phyloP scores from a whole-genome alignment of 768 basidiomycete genomes.

The Phylloporus rhodoxanthus region DNA sequence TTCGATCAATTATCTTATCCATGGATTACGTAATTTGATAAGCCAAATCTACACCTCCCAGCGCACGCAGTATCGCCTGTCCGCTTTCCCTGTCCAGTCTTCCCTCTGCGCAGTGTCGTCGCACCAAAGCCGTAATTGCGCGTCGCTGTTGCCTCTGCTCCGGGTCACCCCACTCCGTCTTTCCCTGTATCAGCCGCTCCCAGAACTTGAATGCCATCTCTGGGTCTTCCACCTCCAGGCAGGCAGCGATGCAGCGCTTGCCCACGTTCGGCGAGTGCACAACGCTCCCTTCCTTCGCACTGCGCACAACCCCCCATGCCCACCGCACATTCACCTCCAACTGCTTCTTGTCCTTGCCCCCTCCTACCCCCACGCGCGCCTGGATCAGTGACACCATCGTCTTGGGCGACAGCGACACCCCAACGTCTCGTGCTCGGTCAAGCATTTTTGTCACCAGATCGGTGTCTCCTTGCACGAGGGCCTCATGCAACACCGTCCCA shows the following conservation, averaged over 20 bases:
- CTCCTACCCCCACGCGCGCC: conserved; percentile 28
- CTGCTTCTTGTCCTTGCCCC: conserved; percentile 21
- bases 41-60: conserved; percentile 13
- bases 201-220: conserved; percentile 58
- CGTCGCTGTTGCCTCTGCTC: conserved; percentile 42
- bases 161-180: conserved; percentile 43
- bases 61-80: conserved; percentile 16
- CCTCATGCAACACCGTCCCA: conserved; percentile 59
- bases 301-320: conserved; percentile 39
- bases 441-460: conserved; percentile 42
- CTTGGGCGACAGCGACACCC: conserved; percentile 41
- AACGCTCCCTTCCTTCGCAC: conserved; percentile 31
- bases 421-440: conserved; percentile 32
- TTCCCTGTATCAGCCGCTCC: conserved; percentile 40
- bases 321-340: conserved; percentile 34
- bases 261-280: conserved; percentile 45
- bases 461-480: conserved; percentile 40
- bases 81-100: conserved; percentile 18
- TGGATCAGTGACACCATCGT: conserved; percentile 46
- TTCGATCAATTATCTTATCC: background rate
- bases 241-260: conserved; percentile 43
- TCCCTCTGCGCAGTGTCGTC: conserved; percentile 23
- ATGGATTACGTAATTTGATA: conserved; percentile 8
- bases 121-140: conserved; percentile 35
- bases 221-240: conserved; percentile 46